Evolutionary conservation across 768 basidiomycete genomes (phyloP).

Genomic region (Mycena amicta): DNA sequence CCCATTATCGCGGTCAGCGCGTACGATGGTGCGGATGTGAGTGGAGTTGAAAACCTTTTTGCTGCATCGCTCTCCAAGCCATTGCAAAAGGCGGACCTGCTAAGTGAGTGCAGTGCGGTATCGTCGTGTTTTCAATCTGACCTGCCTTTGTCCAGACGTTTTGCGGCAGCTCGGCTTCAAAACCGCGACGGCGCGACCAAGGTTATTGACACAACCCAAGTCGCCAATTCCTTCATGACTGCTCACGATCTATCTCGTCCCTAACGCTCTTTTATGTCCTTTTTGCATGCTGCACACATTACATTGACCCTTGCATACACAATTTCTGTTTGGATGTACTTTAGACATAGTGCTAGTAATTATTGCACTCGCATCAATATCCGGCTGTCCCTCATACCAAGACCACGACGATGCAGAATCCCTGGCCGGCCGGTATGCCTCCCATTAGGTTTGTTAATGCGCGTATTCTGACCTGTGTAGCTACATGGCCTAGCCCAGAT

Average conservation of each 20-base stretch:
- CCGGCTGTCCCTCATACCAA: no score
- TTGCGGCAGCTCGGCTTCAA: slow-evolving; percentile 92
- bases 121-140: slow-evolving; percentile 4
- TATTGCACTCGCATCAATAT: no score
- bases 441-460: neutral
- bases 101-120: slow-evolving; percentile 46
- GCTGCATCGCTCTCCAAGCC: slow-evolving; percentile 87
- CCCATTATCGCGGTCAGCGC: slow-evolving; percentile 93
- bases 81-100: slow-evolving; percentile 82
- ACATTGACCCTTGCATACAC: slow-evolving; percentile 30
- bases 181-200: slow-evolving; percentile 72
- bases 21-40: slow-evolving; percentile 72
- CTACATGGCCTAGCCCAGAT: neutral
- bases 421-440: neutral
- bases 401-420: neutral
- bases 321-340: slow-evolving; percentile 34
- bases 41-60: slow-evolving; percentile 69
- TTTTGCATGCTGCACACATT: slow-evolving; percentile 36
- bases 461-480: neutral
- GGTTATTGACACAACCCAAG: slow-evolving; percentile 55
- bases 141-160: slow-evolving; percentile 39
- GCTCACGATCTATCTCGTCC: slow-evolving; percentile 29
- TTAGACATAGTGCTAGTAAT: slow-evolving; percentile 18
- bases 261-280: slow-evolving; percentile 30
- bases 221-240: slow-evolving; percentile 43